phyloP scores from a whole-genome alignment of 2,329 filamentous ascomycete species.

The Curvularia sp. region DNA sequence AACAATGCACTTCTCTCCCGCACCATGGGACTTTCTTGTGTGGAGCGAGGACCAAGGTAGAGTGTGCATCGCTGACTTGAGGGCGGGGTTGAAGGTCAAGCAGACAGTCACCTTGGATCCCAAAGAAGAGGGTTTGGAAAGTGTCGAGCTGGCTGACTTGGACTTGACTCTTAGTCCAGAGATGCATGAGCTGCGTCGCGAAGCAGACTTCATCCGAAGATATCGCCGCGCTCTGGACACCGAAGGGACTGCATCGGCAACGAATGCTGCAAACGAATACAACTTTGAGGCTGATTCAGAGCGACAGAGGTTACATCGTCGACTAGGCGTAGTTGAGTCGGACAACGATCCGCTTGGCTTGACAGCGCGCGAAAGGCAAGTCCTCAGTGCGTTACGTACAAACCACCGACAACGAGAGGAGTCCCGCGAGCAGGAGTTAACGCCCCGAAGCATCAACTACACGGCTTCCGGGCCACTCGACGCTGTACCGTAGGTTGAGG shows the following conservation, averaged over 20 bases:
- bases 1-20: slow-evolving; percentile 90
- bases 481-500: slow-evolving; percentile 33
- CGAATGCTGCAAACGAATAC: slow-evolving; percentile 53
- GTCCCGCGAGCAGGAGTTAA: slow-evolving; percentile 46
- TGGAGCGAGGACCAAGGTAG: slow-evolving; percentile 90
- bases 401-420: slow-evolving; percentile 52
- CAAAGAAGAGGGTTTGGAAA: slow-evolving; percentile 63
- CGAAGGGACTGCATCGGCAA: slow-evolving; percentile 47
- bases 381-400: slow-evolving; percentile 55
- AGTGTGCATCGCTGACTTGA: slow-evolving; percentile 75
- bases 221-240: slow-evolving; percentile 51
- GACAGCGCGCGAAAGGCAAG: slow-evolving; percentile 55
- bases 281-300: slow-evolving; percentile 50
- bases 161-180: slow-evolving; percentile 41
- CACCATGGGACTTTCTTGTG: slow-evolving; percentile 86
- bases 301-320: slow-evolving; percentile 41
- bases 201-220: slow-evolving; percentile 53
- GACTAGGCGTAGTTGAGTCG: slow-evolving; percentile 48
- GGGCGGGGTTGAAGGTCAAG: slow-evolving; percentile 69
- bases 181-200: slow-evolving; percentile 59
- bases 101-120: slow-evolving; percentile 72
- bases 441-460: slow-evolving; percentile 55
- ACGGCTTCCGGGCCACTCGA: slow-evolving; percentile 37
- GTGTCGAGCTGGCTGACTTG: slow-evolving; percentile 63
- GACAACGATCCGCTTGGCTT: slow-evolving; percentile 57